phyloP scores from a whole-genome alignment of 164 flowering plant genomes.

The Magnolia sinica region DNA sequence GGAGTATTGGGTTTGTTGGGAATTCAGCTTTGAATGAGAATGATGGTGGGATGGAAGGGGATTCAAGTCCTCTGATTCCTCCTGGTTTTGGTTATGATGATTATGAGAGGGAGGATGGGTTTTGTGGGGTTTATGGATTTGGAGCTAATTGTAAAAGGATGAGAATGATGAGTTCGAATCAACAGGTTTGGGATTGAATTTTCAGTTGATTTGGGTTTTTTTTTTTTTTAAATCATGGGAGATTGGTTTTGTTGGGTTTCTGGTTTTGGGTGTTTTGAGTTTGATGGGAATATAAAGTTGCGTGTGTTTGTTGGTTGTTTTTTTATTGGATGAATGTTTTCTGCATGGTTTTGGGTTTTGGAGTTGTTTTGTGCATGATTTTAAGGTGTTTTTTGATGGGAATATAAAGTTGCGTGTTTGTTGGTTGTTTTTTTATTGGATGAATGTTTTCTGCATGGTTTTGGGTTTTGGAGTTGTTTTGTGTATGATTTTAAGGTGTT shows the following conservation, averaged over 20 bases:
- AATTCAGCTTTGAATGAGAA: neutral
- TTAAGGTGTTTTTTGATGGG: no score
- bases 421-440: neutral
- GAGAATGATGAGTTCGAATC: conserved; percentile 8
- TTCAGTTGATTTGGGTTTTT: neutral
- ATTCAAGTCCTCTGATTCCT: neutral
- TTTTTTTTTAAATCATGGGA: neutral
- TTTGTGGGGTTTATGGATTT: neutral
- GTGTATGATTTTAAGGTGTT: no score
- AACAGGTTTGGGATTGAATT: conserved; percentile 10
- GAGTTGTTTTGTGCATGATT: neutral
- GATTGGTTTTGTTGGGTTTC: neutral
- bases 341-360: neutral
- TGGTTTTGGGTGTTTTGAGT: neutral
- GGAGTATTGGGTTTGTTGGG: neutral
- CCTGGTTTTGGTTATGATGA: neutral
- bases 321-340: neutral
- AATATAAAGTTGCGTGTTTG: neutral
- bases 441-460: neutral
- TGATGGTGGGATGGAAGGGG: neutral
- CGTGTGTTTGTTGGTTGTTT: neutral
- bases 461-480: neutral
- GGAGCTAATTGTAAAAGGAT: conserved; percentile 8
- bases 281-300: no score
- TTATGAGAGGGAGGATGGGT: neutral